A percentile compares a stretch with the other conserved stretches of the same genome.
Evolutionary conservation across 371 early-diverging fungal species (phyloP).

Genomic region (Actinomucor elegans): DNA sequence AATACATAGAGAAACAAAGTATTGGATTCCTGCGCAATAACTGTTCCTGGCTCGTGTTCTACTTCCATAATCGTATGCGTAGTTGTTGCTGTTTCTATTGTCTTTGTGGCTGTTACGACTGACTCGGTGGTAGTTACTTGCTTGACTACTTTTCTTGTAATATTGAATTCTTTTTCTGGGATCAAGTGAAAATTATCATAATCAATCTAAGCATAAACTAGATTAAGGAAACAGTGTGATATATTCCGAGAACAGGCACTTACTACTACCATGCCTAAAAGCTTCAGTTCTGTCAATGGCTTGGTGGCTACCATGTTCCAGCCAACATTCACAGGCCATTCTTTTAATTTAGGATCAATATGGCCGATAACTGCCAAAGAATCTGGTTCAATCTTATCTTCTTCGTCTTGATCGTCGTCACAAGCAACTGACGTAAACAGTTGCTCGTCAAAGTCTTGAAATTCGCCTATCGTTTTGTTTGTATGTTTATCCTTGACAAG

Average conservation of each 20-base stretch:
- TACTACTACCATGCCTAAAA: constrained; percentile 52
- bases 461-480: constrained; percentile 42
- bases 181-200: constrained; percentile 48
- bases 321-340: constrained; percentile 38
- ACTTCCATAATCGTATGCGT: constrained; percentile 12
- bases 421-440: constrained; percentile 42
- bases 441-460: constrained; percentile 31
- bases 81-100: constrained; percentile 3
- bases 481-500: constrained; percentile 36
- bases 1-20: constrained; percentile 35
- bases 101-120: not conserved
- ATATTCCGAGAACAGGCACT: constrained; percentile 12
- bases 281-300: constrained; percentile 16
- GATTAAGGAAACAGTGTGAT: too few species aligned
- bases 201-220: constrained; percentile 40
- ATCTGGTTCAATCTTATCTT: constrained; percentile 21
- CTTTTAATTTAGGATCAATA: constrained; percentile 36
- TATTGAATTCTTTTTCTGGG: constrained; percentile 35
- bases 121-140: not conserved
- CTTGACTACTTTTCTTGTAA: constrained; percentile 15
- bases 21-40: constrained; percentile 19
- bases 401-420: constrained; percentile 39
- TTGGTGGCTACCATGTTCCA: constrained; percentile 30
- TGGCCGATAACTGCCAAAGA: constrained; percentile 37
- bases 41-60: constrained; percentile 13